Evolutionary conservation across 2,329 filamentous ascomycete species (phyloP), one percentile per base, ranked within the genome.

Genomic region (Diaporthe helianthi): DNA sequence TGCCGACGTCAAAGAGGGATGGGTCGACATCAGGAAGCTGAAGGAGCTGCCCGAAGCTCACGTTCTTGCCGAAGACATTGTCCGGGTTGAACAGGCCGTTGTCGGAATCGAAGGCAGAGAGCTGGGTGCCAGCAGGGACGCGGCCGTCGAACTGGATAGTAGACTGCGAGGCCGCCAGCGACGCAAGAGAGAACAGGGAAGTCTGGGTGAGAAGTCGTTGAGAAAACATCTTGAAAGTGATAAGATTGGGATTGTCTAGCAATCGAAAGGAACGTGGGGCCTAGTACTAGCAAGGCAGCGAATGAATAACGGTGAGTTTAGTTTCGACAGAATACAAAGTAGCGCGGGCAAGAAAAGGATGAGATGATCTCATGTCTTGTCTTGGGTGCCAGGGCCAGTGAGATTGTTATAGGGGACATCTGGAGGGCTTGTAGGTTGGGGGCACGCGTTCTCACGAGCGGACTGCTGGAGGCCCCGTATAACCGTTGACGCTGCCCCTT

Each of bases 11-110:
- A 73, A 87, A 87, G 29, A 83, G 73, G 15, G 84, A 84, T 4
- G 75, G 68, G 4, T 76, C 72, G 51, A 79, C 77, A 15, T 76
- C 73, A 1, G 84, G 85, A 63, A 87, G 81, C 69, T 84, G 75
- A 36, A 89, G 76, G 44, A 87, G 81, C 65, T 85, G 73, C 67
- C 82, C 83, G 80, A 85, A 86, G 7, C 79, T 83, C 26, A 88
- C 78, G 72, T 83, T 82, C 81, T 84, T 79, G 54, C 86, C 86
- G 73, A 87, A 83, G 65, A 87, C 84, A 73, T 81, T 86, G 69
- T 77, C 78, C 0, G 86, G 80, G 78, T 83, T 85, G 78, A 83
- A 89, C 33, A 85, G 78, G 69, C 79, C 77, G 41, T 78, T 81
- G 6, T 73, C 74, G 2, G 72, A 68, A 73, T 85, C 83, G 67